Base-by-base conservation (phyloP, 768 basidiomycete genomes). In the Termitomyces sp. region DNA sequence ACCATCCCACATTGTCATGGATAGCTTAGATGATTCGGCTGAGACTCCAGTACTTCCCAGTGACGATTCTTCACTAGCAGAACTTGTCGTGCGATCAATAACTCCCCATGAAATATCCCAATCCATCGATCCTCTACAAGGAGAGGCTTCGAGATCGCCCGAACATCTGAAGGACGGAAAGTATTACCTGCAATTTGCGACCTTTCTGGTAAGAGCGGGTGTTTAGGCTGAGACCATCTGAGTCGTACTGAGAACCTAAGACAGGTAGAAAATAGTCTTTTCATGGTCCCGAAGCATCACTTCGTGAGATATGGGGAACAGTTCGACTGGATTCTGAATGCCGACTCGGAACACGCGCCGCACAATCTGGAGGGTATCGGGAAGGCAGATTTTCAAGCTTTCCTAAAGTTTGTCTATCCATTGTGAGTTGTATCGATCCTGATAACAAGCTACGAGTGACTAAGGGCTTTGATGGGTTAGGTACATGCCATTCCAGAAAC, bases 361-460 rank as follows among this genome's bases (percentile, higher is more conserved):
- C 24, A 53, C 24, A n/a, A 27, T 16, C 56, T 59, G 12, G 42
- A 53, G 5, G 46, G 34, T 22, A 26, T 57, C 16, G 13, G 18
- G 12, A 54, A 53, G 20, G 22, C 26, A 4, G 58, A 62, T 39
- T 59, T 59, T n/a, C 18, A 22, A 4, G 55, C 55, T 18, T 36
- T 59, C 12, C 14, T 62, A 34, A 53, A 56, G 24, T n/a, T 60
- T 8, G 24, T 63, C 22, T 48, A 60, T 33, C 62, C 62, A 1
- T 9, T 58, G 62, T 63, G 22, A 37, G 62, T 53, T 45, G 2
- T 10, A 9, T 33, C n/a, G n/a, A n/a, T n/a, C n/a, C n/a, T n/a
- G n/a, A n/a, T n/a, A n/a, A n/a, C n/a, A n/a, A n/a, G n/a, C n/a
- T n/a, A n/a, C n/a, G n/a, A n/a, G n/a, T n/a, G n/a, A n/a, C n/a